Conservation (phyloP, 2,329 filamentous ascomycete genomes). For the Phaeosphaeriaceae sp. region DNA sequence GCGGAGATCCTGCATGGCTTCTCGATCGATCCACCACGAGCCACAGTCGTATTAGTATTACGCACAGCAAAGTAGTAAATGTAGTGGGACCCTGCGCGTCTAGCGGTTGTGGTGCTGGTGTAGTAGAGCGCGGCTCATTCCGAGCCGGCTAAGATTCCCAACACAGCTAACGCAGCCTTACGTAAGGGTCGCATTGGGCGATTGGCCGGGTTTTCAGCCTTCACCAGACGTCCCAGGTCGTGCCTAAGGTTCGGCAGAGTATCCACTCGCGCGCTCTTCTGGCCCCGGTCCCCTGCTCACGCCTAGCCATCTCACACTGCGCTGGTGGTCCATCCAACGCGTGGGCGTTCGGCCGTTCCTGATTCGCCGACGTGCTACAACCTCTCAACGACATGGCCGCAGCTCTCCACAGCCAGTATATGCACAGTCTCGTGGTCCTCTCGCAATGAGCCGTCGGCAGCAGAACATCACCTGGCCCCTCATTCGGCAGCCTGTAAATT, state of each 20-base stretch:
- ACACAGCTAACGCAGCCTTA: slow-evolving; percentile 17
- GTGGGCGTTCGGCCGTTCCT: slow-evolving; percentile 24
- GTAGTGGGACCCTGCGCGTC: slow-evolving; percentile 1
- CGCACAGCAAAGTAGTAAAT: neutral
- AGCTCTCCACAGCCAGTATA: slow-evolving; percentile 34
- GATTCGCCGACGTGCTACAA: slow-evolving; percentile 31
- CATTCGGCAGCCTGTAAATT: slow-evolving; percentile 30
- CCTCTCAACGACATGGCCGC: slow-evolving; percentile 37
- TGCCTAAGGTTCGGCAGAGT: slow-evolving; percentile 22
- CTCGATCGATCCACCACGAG: neutral
- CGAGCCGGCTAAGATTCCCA: slow-evolving; percentile 16
- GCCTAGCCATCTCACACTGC: slow-evolving; percentile 14
- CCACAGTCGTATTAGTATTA: neutral
- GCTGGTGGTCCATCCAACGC: slow-evolving; percentile 17
- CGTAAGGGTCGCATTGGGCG: slow-evolving; percentile 16
- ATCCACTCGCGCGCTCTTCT: slow-evolving; percentile 14
- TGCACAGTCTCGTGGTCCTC: slow-evolving; percentile 46
- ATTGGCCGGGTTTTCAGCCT: slow-evolving; percentile 16
- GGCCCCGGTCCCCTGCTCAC: slow-evolving; percentile 12
- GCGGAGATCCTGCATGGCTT: slow-evolving; percentile 1
- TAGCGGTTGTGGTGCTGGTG: slow-evolving; percentile 7
- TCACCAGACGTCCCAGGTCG: slow-evolving; percentile 8
- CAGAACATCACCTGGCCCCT: slow-evolving; percentile 30
- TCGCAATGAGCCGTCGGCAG: slow-evolving; percentile 34
- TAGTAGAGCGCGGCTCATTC: neutral